These are phyloP conservation scores for Rhizomucor miehei DNA, from an alignment of 371 early-diverging fungal genomes.

Conservation along the genomic window DNA sequence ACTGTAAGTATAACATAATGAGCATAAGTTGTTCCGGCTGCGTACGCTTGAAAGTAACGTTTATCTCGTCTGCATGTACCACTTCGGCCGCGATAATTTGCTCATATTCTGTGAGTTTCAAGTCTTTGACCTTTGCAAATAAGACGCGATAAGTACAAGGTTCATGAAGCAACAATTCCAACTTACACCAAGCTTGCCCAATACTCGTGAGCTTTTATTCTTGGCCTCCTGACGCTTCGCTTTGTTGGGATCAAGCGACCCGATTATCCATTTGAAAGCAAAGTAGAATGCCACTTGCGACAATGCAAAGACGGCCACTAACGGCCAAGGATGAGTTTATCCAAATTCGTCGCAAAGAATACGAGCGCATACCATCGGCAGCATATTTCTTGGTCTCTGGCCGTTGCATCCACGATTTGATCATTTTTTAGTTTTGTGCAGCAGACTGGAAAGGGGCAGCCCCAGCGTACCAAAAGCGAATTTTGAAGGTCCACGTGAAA, in stretches of 20 bases:
- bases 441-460: too few species aligned
- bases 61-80: constrained; percentile 88
- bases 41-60: constrained; percentile 79
- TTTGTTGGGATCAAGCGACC: constrained; percentile 70
- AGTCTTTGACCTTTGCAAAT: constrained; percentile 49
- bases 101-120: constrained; percentile 90
- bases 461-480: too few species aligned
- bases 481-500: too few species aligned
- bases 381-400: constrained; percentile 66
- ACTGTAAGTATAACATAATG: neutral
- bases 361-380: constrained; percentile 49
- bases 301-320: constrained; percentile 74
- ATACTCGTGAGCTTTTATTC: constrained; percentile 63
- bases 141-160: neutral
- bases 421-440: constrained; percentile 11
- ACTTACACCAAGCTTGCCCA: constrained; percentile 74
- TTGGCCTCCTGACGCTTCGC: constrained; percentile 75
- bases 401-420: constrained; percentile 46
- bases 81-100: constrained; percentile 93
- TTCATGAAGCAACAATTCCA: neutral
- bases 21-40: neutral
- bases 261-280: constrained; percentile 78
- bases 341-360: neutral
- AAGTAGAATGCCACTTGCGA: constrained; percentile 85
- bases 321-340: neutral